Base-by-base conservation (phyloP, 202 grass and related monocot genomes). In the Bolboschoenoplectus hybrid region DNA sequence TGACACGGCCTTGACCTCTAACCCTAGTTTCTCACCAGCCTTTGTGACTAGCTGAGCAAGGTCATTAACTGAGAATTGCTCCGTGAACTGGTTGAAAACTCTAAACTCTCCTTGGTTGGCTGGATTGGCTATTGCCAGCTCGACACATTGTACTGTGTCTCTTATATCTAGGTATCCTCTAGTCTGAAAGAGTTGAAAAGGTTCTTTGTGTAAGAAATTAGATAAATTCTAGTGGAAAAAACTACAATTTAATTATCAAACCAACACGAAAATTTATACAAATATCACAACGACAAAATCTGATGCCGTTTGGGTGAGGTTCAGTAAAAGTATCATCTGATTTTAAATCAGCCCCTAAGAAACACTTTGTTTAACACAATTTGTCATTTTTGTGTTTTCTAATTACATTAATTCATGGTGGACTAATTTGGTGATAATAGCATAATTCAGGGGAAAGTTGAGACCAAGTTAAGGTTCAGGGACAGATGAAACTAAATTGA, bases 141-240 rank as follows among this genome's bases (percentile, higher is more conserved):
- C 95, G 2, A 97, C 88, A 0, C 95, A 97, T 69, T 95, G 95
- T 53, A 95, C 91, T 1, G 95, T 97, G 16, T 97, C 95, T 81
- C 95, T 91, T 81, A 97, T 97, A 81, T 97, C 93, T 85, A 95
- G 81, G 82, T 95, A 97, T 87, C 95, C 95, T 82, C 95, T 91
- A 38, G 95, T 97, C 92, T 95, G 83, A 45, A 85, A 81, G 64
- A 12, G 2, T 65, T 60, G 13, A 53, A 83, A 57, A 50, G 2
- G 17, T 61, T 79, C 2, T 49, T 19, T 68, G 44, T 68, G 41
- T 53, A 39, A n/a, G 44, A 82, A 47, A 67, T 35, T 35, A 36
- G 41, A 46, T 14, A 13, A 41, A 45, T 46, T 82, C 58, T 32
- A 45, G 13, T 39, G 19, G 7, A 63, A 26, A 63, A 65, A 35